Conservation (phyloP, 164 flowering plant genomes). For the Vitis amurensis region DNA sequence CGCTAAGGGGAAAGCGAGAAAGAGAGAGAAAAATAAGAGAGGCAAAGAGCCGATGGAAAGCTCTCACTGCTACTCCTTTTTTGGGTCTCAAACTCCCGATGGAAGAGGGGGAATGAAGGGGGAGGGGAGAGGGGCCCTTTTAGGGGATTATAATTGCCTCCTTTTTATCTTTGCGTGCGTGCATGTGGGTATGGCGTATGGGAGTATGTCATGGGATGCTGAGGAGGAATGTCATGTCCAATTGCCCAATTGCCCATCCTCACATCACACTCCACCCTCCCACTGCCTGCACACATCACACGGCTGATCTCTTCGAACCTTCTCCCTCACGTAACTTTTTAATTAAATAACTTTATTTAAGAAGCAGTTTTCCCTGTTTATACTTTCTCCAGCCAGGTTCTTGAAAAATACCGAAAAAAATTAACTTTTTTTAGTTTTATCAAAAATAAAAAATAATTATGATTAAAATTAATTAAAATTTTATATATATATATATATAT, state of each 20-base stretch:
- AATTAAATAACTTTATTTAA: not conserved
- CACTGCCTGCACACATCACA: too few species aligned
- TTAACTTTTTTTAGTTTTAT: too few species aligned
- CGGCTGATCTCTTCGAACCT: conserved; percentile 9
- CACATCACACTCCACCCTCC: too few species aligned
- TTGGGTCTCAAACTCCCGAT: not conserved
- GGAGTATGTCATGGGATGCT: too few species aligned
- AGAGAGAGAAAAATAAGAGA: not conserved
- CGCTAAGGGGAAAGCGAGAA: conserved; percentile 11
- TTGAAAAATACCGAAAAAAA: too few species aligned
- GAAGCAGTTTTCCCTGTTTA: too few species aligned
- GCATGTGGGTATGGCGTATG: conserved; percentile 11
- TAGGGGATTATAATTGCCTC: conserved; percentile 38
- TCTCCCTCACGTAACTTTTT: conserved; percentile 13
- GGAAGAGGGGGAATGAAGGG: not conserved
- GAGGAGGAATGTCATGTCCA: conserved; percentile 4
- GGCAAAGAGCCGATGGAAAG: not conserved
- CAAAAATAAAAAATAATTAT: too few species aligned
- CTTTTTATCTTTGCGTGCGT: conserved; percentile 61
- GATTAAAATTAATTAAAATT: too few species aligned
- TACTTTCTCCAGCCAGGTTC: too few species aligned
- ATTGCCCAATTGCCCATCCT: not conserved
- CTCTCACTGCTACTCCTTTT: not conserved
- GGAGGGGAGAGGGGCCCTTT: conserved; percentile 33
- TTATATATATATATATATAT: too few species aligned